phyloP scores from a whole-genome alignment of 495 filamentous ascomycete genomes.

The Ascodesmis nigricans region DNA sequence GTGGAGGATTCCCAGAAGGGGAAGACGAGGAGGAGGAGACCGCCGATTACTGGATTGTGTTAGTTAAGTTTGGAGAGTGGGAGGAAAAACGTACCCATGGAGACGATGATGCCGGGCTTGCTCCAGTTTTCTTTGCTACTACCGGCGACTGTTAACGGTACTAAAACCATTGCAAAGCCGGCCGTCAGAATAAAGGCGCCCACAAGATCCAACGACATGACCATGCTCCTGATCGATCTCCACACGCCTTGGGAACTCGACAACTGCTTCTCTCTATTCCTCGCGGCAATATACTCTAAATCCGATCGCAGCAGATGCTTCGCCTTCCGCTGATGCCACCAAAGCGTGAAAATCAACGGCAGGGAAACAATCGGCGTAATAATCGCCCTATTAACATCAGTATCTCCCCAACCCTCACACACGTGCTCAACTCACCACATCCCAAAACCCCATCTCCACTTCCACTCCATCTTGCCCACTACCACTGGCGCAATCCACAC shows the following conservation, averaged over 20 bases:
- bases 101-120: slow-evolving; percentile 31
- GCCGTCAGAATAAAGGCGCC: slow-evolving; percentile 35
- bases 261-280: slow-evolving; percentile 12
- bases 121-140: slow-evolving; percentile 31
- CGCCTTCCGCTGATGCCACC: slow-evolving; percentile 35
- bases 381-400: slow-evolving; percentile 8
- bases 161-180: slow-evolving; percentile 35
- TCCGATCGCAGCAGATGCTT: slow-evolving; percentile 5
- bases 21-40: slow-evolving; percentile 33
- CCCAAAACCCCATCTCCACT: slow-evolving; percentile 23
- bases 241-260: slow-evolving; percentile 25
- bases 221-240: slow-evolving; percentile 30
- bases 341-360: slow-evolving; percentile 33
- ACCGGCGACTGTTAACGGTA: slow-evolving; percentile 36
- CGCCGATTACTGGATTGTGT: slow-evolving; percentile 28
- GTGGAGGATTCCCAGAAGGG: slow-evolving; percentile 38
- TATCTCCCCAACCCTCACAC: not conserved
- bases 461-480: slow-evolving; percentile 22
- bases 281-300: not conserved
- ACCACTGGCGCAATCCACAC: slow-evolving; percentile 42
- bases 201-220: slow-evolving; percentile 34
- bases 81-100: slow-evolving; percentile 8
- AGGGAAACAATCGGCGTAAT: slow-evolving; percentile 29
- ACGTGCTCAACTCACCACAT: slow-evolving; percentile 11
- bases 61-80: not conserved